Evolutionary conservation across 768 basidiomycete species (phyloP).

Genomic region (Suillus lakei): DNA sequence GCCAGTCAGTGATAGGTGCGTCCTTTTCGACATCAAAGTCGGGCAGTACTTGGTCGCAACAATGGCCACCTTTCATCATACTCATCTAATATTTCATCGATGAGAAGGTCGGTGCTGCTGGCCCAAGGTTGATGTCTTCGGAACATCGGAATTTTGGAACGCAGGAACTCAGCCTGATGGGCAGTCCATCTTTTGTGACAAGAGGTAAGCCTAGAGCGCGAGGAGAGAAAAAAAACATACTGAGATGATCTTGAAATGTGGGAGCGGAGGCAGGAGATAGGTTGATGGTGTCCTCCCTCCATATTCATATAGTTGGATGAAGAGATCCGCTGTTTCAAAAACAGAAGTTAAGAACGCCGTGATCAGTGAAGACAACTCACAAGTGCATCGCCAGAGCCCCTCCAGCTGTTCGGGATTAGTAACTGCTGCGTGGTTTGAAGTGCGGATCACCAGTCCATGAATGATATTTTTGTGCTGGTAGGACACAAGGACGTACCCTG

Average conservation of each 20-base stretch:
- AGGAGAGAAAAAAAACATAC: no score
- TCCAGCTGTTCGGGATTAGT: constrained; percentile 4
- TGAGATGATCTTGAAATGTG: no score
- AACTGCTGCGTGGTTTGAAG: not conserved
- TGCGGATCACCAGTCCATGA: not conserved
- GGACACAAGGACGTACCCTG: not conserved
- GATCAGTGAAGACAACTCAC: no score
- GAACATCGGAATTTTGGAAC: not conserved
- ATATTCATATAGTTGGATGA: no score
- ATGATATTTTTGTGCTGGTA: no score
- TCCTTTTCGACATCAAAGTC: not conserved
- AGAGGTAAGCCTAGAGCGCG: no score
- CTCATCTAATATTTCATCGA: not conserved
- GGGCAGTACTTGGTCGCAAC: not conserved
- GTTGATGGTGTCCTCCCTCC: no score
- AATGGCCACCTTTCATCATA: not conserved
- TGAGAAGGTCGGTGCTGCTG: not conserved
- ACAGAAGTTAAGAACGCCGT: no score
- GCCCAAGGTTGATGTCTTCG: not conserved
- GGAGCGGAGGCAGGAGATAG: no score
- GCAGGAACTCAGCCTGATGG: not conserved
- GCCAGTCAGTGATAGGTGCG: not conserved
- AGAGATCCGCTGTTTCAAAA: no score
- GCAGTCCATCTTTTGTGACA: not conserved
- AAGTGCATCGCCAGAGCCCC: constrained; percentile 1